A percentile compares a stretch with the other conserved stretches of the same genome.
phyloP scores from a whole-genome alignment of 1,284 basidiomycete species.

The Marasmius sp. region DNA sequence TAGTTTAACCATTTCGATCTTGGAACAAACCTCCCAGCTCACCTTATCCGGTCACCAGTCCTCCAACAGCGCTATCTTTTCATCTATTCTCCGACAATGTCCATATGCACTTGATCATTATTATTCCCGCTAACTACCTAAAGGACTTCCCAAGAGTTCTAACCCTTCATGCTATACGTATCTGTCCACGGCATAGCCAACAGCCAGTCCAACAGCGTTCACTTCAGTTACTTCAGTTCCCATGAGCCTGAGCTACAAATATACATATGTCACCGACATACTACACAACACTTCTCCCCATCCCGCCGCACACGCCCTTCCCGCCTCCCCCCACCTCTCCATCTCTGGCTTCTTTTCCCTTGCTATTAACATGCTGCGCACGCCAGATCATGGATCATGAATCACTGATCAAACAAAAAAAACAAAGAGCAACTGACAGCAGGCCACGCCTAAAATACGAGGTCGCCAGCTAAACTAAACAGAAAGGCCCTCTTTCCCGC shows the following conservation, averaged over 20 bases:
- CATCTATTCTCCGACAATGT: background rate
- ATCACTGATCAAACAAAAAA: background rate
- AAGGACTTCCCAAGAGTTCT: too few species aligned
- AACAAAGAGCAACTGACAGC: too few species aligned
- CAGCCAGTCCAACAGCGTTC: too few species aligned
- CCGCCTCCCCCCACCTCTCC: background rate
- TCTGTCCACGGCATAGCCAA: too few species aligned
- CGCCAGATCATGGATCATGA: background rate
- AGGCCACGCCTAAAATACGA: background rate
- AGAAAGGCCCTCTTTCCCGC: too few species aligned
- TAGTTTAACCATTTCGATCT: background rate
- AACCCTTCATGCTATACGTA: too few species aligned
- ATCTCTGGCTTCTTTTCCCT: too few species aligned
- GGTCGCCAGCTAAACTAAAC: background rate
- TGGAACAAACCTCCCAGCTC: background rate
- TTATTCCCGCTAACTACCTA: too few species aligned
- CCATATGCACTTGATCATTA: background rate
- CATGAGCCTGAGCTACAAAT: too few species aligned
- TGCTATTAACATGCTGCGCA: background rate
- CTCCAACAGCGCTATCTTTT: background rate
- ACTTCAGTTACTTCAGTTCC: too few species aligned
- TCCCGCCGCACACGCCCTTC: background rate
- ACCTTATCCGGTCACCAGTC: constrained; percentile 1
- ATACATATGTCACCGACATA: too few species aligned
- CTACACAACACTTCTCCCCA: background rate